A percentile compares a stretch with the other conserved stretches of the same genome.
phyloP scores from a whole-genome alignment of 495 filamentous ascomycete genomes.

The Xylaria castorea region DNA sequence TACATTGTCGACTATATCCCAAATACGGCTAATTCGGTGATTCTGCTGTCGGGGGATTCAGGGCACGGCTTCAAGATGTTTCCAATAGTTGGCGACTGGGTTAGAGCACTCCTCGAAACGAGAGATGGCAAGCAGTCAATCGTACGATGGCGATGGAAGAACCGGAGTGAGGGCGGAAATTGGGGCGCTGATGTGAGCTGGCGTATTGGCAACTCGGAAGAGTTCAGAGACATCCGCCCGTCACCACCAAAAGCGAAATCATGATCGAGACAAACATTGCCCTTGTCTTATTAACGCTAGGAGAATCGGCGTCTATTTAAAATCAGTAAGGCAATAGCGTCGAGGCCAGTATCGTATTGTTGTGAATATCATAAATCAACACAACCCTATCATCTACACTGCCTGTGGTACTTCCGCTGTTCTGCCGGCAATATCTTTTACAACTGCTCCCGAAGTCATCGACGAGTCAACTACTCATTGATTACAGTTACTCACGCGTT shows the following conservation, averaged over 20 bases:
- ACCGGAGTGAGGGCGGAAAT: conserved; percentile 28
- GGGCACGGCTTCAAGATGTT: conserved; percentile 66
- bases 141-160: conserved; percentile 39
- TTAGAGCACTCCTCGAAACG: conserved; percentile 40
- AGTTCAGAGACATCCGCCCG: conserved; percentile 27
- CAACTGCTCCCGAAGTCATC: neutral
- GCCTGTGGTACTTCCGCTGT: neutral
- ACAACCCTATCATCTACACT: neutral
- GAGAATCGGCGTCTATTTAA: neutral
- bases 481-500: neutral
- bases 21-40: conserved; percentile 47
- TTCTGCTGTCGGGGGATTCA: conserved; percentile 57
- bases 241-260: neutral
- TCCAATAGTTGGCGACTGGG: conserved; percentile 59
- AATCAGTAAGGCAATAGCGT: neutral
- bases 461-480: neutral
- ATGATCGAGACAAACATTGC: neutral
- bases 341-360: neutral
- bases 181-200: conserved; percentile 32
- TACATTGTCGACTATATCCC: conserved; percentile 64
- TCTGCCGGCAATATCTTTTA: neutral
- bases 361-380: neutral
- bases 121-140: conserved; percentile 34
- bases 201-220: conserved; percentile 34
- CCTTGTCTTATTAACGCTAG: neutral